A percentile compares a stretch with the other conserved stretches of the same genome.
phyloP scores from a whole-genome alignment of 2,329 filamentous ascomycete genomes.

The Ustilaginoidea virens region DNA sequence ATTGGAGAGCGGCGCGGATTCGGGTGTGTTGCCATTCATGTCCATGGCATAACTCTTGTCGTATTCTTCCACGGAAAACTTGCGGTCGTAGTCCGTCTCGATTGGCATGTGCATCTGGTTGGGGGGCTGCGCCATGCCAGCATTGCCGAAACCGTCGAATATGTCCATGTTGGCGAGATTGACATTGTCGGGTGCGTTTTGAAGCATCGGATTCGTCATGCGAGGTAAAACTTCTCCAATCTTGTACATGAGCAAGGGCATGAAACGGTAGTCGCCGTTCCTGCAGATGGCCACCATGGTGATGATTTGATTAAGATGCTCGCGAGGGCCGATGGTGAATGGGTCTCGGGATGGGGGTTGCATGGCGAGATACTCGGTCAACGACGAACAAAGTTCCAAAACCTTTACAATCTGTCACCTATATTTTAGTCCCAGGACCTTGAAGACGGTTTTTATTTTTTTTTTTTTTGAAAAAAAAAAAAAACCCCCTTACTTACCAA shows the following conservation, averaged over 20 bases:
- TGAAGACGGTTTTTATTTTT: too few species aligned
- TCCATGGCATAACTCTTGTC: slow-evolving; percentile 23
- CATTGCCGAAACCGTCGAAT: slow-evolving; percentile 50
- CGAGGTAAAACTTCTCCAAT: slow-evolving; percentile 55
- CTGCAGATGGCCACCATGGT: slow-evolving; percentile 54
- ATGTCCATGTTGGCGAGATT: slow-evolving; percentile 42
- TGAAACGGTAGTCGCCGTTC: slow-evolving; percentile 60
- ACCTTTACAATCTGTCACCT: slow-evolving; percentile 59
- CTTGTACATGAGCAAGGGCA: slow-evolving; percentile 63
- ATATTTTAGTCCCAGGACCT: background rate
- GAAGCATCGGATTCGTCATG: slow-evolving; percentile 43
- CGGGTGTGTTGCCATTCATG: slow-evolving; percentile 18
- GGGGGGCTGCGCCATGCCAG: slow-evolving; percentile 40
- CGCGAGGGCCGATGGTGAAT: slow-evolving; percentile 52
- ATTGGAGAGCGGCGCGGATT: slow-evolving; percentile 17
- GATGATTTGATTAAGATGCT: slow-evolving; percentile 57
- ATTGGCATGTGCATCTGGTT: slow-evolving; percentile 25
- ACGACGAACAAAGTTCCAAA: slow-evolving; percentile 57
- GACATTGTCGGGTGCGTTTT: slow-evolving; percentile 39
- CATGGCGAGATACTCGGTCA: slow-evolving; percentile 58
- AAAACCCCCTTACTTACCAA: slow-evolving; percentile 48
- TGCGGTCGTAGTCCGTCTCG: slow-evolving; percentile 31
- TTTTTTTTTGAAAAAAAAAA: too few species aligned
- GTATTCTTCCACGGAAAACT: slow-evolving; percentile 27
- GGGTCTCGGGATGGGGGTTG: slow-evolving; percentile 43